Evolutionary conservation across 1,284 basidiomycete species (phyloP), one percentile per base, ranked within the genome.

Genomic region (Ceratobasidium sp.): DNA sequence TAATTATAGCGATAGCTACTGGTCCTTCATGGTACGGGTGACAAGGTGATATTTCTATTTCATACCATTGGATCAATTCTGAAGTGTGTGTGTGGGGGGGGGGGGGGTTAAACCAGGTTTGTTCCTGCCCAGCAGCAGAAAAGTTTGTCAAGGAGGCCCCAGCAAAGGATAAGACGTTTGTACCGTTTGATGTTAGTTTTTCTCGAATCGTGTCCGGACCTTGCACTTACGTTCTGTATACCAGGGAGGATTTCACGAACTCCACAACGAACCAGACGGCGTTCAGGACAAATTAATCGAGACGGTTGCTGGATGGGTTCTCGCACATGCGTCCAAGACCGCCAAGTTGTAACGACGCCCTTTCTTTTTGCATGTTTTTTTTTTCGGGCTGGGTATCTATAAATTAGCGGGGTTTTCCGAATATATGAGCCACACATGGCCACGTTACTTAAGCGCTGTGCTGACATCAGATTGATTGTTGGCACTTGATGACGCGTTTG

Each of bases 201-300:
- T 28, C 4, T 12, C 14, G 21, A 41, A 8, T 3, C 21, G 21
- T 36, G 28, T 16, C 26, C n/a, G 43, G n/a, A 34, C 34, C n/a
- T 5, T 14, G 21, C 26, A 45, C 16, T 61, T 41, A 62, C 41
- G 8, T 18, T 73, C 74, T n/a, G n/a, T n/a, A n/a, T 36, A 45
- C 16, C 77, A 94, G 89, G 89, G 86, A 23, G 91, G 88, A 39
- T 92, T 85, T 77, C 94, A 97, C 77, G 94, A 96, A 78, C 82
- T 94, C 14, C 88, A 92, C 60, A 91, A 94, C 77, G 95, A 97
- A 79, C 87, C 89, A 0, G 85, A 89, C 59, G 88, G 87, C 8
- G 85, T 92, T 9, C 86, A 87, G 77, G 87, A 90, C 75, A 84
- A 83, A 67, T 78, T 89, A n/a, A 81, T 82, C 1, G 83, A 88